These are phyloP conservation scores for Trichoderma citrinoviride DNA, from an alignment of 2,329 filamentous ascomycete species.

Conservation along the genomic window DNA sequence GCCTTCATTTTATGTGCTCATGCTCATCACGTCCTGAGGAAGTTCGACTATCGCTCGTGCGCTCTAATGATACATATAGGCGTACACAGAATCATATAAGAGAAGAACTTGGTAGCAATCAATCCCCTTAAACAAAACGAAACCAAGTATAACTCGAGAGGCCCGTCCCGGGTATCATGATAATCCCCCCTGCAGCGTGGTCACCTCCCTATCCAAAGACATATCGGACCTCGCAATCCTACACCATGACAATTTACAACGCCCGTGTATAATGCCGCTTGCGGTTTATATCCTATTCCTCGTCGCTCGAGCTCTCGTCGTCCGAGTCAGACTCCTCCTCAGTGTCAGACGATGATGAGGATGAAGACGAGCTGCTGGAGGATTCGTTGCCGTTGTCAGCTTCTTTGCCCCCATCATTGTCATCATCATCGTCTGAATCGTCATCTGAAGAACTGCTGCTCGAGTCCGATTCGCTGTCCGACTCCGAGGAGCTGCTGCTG, in stretches of 20 bases:
- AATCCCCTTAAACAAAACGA: neutral
- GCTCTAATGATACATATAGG: slow-evolving; percentile 17
- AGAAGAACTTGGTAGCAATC: neutral
- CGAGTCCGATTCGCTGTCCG: slow-evolving; percentile 32
- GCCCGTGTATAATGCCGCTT: neutral
- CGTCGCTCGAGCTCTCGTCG: slow-evolving; percentile 28
- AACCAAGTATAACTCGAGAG: slow-evolving; percentile 2
- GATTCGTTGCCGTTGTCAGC: slow-evolving; percentile 31
- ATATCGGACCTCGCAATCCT: neutral
- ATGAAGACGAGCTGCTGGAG: slow-evolving; percentile 43
- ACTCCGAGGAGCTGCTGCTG: slow-evolving; percentile 38
- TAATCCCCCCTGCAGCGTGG: neutral
- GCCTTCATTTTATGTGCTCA: neutral
- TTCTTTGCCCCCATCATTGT: slow-evolving; percentile 26
- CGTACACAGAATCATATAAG: neutral
- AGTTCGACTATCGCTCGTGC: slow-evolving; percentile 15
- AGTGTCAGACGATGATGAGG: slow-evolving; percentile 36
- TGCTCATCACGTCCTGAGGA: slow-evolving; percentile 9
- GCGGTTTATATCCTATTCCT: slow-evolving; percentile 8
- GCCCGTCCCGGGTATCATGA: slow-evolving; percentile 28
- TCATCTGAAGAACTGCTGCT: slow-evolving; percentile 39
- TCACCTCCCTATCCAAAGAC: neutral
- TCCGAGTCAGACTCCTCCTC: slow-evolving; percentile 26
- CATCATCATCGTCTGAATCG: slow-evolving; percentile 33
- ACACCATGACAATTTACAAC: neutral